Evolutionary conservation across 1,284 basidiomycete species (phyloP).

Genomic region (Athelia sp.): DNA sequence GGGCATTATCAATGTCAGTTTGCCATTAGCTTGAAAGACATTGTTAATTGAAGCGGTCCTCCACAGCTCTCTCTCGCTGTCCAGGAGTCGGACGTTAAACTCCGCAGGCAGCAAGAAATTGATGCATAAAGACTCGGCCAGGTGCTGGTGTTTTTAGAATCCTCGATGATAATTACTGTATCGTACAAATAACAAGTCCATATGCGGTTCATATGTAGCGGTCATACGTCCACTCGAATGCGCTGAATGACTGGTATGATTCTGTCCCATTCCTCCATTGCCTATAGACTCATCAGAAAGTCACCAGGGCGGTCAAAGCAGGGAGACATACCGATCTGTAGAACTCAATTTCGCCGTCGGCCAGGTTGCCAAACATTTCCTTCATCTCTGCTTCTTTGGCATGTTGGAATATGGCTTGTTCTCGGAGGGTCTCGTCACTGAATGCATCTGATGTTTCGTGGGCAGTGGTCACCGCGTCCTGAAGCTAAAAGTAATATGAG

Average conservation of each 20-base stretch:
- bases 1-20: conserved; percentile 75
- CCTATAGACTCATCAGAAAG: conserved; percentile 31
- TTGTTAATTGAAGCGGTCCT: no score
- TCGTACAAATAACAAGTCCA: no score
- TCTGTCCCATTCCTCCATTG: conserved; percentile 92
- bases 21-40: no score
- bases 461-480: conserved; percentile 93
- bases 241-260: conserved; percentile 84
- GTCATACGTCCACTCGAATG: conserved; percentile 47
- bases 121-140: conserved; percentile 11
- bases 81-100: conserved; percentile 73
- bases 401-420: conserved; percentile 87
- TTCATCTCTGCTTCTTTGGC: conserved; percentile 95
- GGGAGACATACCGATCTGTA: conserved; percentile 70
- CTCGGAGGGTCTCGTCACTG: conserved; percentile 87
- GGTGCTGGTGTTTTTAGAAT: no score
- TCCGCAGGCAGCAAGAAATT: conserved; percentile 29
- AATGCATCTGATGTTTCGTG: conserved; percentile 96
- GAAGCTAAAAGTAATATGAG: conserved; percentile 54
- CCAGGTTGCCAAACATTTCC: conserved; percentile 83
- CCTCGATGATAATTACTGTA: no score
- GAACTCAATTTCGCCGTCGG: conserved; percentile 93
- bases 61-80: conserved; percentile 60
- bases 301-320: conserved; percentile 2
- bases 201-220: no score